Percentiles rank a stretch among this genome's conserved stretches.
These are phyloP conservation scores for Aristolochia contorta DNA, from an alignment of 164 flowering plant genomes.

Conservation along the genomic window DNA sequence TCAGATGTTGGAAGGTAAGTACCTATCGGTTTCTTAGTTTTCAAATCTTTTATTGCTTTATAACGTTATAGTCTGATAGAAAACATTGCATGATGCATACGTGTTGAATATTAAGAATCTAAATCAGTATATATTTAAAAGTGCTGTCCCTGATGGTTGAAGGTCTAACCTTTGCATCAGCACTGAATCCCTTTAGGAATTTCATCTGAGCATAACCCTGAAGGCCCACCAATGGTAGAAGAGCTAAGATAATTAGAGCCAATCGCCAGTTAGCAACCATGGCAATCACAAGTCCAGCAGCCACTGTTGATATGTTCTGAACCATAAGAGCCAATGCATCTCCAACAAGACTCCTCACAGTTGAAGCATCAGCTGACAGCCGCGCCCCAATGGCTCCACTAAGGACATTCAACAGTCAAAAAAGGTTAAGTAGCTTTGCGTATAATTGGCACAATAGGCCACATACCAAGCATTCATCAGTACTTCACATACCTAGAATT, in stretches of 20 bases:
- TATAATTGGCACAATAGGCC: neutral
- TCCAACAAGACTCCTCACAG: slow-evolving; percentile 29
- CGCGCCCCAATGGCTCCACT: slow-evolving; percentile 46
- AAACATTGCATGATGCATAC: no score
- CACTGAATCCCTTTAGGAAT: slow-evolving; percentile 26
- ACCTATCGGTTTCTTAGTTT: no score
- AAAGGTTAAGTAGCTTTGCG: neutral
- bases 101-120: no score
- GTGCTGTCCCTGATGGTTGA: neutral
- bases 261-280: slow-evolving; percentile 35
- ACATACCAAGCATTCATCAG: slow-evolving; percentile 40
- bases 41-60: no score
- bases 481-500: slow-evolving; percentile 41
- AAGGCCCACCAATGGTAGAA: slow-evolving; percentile 23
- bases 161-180: slow-evolving; percentile 30
- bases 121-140: neutral
- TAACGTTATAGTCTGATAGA: no score
- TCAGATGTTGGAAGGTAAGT: no score
- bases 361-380: slow-evolving; percentile 23
- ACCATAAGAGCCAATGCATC: slow-evolving; percentile 30
- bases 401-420: slow-evolving; percentile 1
- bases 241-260: slow-evolving; percentile 22
- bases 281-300: slow-evolving; percentile 30
- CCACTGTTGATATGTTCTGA: slow-evolving; percentile 29
- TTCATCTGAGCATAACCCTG: slow-evolving; percentile 29